A percentile compares a stretch with the other conserved stretches of the same genome.
These are phyloP conservation scores for Psilocybe subaeruginosa DNA, from an alignment of 768 basidiomycete species.

Conservation along the genomic window DNA sequence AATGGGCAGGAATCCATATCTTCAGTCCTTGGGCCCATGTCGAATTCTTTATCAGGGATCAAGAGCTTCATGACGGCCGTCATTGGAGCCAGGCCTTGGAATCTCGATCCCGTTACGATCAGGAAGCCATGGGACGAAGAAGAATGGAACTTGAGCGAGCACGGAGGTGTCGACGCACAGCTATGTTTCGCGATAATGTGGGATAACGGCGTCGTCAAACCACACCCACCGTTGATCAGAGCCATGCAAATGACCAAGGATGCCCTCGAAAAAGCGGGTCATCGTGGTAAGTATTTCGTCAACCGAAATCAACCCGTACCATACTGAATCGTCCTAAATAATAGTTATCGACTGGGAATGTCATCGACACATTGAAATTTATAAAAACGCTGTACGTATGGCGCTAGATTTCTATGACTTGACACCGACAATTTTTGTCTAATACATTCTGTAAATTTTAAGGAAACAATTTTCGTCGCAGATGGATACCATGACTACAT, in stretches of 20 bases:
- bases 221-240: constrained; percentile 54
- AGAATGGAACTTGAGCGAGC: constrained; percentile 47
- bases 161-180: constrained; percentile 41
- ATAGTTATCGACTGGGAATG: constrained; percentile 71
- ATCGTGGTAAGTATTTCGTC: constrained; percentile 37
- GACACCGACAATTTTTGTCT: background rate
- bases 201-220: constrained; percentile 49
- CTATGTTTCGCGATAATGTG: constrained; percentile 57
- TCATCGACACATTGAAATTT: constrained; percentile 54
- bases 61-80: constrained; percentile 57
- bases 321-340: too few species aligned
- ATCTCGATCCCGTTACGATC: constrained; percentile 51
- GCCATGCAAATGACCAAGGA: constrained; percentile 50
- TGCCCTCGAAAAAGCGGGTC: constrained; percentile 51
- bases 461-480: constrained; percentile 53
- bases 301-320: too few species aligned
- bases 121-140: constrained; percentile 49
- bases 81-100: constrained; percentile 55
- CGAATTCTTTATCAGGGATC: constrained; percentile 52
- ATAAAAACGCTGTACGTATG: constrained; percentile 39
- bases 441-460: background rate
- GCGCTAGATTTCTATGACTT: background rate
- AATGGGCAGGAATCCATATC: constrained; percentile 60
- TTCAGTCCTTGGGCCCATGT: constrained; percentile 61
- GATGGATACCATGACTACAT: constrained; percentile 55